Conservation (phyloP, 1,284 basidiomycete species). For the Boletus holoroseus region DNA sequence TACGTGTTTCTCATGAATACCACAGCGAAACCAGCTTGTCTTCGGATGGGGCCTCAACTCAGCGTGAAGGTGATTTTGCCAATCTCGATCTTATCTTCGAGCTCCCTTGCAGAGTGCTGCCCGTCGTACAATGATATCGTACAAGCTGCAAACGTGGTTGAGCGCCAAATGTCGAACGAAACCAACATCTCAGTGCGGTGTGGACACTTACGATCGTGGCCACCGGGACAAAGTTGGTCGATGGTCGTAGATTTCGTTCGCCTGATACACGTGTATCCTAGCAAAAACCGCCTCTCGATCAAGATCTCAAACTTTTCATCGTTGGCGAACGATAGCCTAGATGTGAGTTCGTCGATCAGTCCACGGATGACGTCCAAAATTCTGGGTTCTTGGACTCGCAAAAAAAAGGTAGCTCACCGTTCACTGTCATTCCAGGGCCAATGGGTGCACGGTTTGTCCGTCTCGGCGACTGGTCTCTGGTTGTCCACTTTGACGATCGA, state of each 20-base stretch:
- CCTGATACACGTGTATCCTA: slow-evolving; percentile 13
- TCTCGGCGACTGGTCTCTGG: background rate
- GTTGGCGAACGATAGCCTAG: slow-evolving; percentile 5
- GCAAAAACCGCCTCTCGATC: slow-evolving; percentile 10
- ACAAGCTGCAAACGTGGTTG: slow-evolving; percentile 13
- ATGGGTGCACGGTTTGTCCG: background rate
- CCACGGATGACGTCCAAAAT: background rate
- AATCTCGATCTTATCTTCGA: slow-evolving; percentile 17
- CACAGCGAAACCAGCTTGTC: background rate
- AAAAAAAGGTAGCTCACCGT: slow-evolving; percentile 1
- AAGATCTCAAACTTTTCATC: slow-evolving; percentile 8
- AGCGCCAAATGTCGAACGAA: background rate
- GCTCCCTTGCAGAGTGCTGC: background rate
- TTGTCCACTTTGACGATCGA: slow-evolving; percentile 3
- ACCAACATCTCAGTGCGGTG: background rate
- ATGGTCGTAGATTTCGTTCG: slow-evolving; percentile 7
- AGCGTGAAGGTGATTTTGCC: slow-evolving; percentile 24
- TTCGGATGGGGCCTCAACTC: background rate
- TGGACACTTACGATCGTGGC: background rate
- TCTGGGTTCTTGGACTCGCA: background rate
- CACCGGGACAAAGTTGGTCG: background rate
- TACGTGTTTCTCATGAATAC: background rate
- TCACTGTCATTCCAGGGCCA: slow-evolving; percentile 8
- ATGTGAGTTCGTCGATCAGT: background rate
- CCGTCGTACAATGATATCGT: slow-evolving; percentile 21